phyloP scores from a whole-genome alignment of 441 rosid species.

The Populus hybrid region DNA sequence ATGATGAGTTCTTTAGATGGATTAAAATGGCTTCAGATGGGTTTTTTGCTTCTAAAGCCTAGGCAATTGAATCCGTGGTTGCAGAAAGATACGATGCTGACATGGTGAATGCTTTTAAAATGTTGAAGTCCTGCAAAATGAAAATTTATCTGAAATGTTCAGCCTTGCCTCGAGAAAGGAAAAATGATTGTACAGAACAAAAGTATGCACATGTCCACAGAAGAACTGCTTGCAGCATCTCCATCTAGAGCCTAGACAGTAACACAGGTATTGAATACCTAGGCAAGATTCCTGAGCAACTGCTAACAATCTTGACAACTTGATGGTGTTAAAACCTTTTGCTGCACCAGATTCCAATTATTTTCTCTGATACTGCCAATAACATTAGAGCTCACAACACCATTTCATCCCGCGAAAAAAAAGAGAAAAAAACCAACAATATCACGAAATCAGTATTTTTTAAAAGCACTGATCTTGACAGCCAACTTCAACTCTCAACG shows the following conservation, averaged over 20 bases:
- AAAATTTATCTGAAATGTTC: conserved; percentile 2
- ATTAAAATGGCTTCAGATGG: conserved; percentile 67
- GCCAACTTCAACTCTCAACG: neutral
- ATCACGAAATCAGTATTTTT: neutral
- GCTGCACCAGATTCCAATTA: neutral
- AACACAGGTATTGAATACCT: neutral
- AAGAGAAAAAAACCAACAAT: neutral
- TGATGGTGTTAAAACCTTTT: neutral
- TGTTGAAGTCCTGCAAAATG: conserved; percentile 32
- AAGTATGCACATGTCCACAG: neutral
- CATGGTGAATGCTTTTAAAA: conserved; percentile 29
- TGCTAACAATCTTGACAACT: neutral
- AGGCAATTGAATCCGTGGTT: conserved; percentile 39
- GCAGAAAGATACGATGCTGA: conserved; percentile 63
- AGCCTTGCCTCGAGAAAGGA: neutral
- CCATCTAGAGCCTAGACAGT: neutral
- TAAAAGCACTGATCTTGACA: neutral
- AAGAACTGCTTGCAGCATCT: neutral
- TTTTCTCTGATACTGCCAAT: neutral
- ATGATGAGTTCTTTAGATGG: conserved; percentile 64
- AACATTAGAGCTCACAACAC: neutral
- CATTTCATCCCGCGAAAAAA: too few relatives aligned
- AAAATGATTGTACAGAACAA: neutral
- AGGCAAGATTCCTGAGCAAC: neutral
- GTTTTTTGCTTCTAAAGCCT: conserved; percentile 44